Evolutionary conservation across 495 filamentous ascomycete species (phyloP), one percentile per base, ranked within the genome.

Genomic region (Daldinia decipiens): DNA sequence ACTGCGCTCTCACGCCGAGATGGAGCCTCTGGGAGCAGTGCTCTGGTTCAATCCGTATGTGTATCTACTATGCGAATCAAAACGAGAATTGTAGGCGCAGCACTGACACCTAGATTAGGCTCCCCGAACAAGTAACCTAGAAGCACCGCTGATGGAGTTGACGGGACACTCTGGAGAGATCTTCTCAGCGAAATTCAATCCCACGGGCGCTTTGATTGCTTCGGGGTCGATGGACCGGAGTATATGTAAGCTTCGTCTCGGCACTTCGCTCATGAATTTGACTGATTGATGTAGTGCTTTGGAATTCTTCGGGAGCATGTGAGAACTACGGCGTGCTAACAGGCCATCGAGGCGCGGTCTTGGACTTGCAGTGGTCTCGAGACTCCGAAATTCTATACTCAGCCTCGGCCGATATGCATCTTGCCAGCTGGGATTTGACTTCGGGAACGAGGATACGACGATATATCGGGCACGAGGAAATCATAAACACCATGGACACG

Each of bases 301-400:
- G 95, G 95, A 88, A 91, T 74, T 95, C 93, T 6, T 93, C 91
- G 66, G 95, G 94, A 69, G 85, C 93, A 74, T 97, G 95, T 76
- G 92, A 95, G 74, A 99, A 98, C 80, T 97, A 97, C 74, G 93
- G 94, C 68, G 82, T 90, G 38, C 82, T 99, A 26, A 92, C 80
- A 15, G 96, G 96, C 13, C 95, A 99, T 81, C 91, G 91, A 79
- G 93, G 92, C 43, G 94, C 95, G 13, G 80, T 99, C 27, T 85
- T 98, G 19, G 96, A 98, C 79, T 84, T 99, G 26, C 92, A 95
- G 76, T 99, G 96, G 96, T 96, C 95, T 5, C 91, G 95, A 78
- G 94, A 98, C 80, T 95, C 93, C 32, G 87, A 89, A 74, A 90
- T 93, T 55, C 79, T 99, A 67, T 98, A 95, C 76, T 97, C 96